Conservation (phyloP, 164 flowering plant species). For the Annona cherimola region DNA sequence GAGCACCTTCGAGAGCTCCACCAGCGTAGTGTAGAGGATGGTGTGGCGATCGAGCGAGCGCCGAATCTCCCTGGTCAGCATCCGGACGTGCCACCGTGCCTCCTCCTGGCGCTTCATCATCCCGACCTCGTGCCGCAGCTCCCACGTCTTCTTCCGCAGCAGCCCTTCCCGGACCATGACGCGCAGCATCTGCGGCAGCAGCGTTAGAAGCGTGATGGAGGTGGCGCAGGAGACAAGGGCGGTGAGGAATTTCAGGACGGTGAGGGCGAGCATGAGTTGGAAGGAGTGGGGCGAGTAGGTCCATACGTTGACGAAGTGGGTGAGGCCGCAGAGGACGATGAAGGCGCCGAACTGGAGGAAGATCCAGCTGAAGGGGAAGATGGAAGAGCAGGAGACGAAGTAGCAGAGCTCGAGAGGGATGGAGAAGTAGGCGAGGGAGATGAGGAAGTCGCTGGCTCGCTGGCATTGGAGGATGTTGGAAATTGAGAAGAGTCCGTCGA, state of each 20-base stretch:
- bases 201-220: slow-evolving; percentile 13
- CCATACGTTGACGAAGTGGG: slow-evolving; percentile 16
- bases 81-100: slow-evolving; percentile 20
- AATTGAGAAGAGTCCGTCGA: slow-evolving; percentile 10
- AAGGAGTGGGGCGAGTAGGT: slow-evolving; percentile 15
- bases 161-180: slow-evolving; percentile 20
- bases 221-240: slow-evolving; percentile 21
- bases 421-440: slow-evolving; percentile 27
- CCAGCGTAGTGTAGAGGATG: slow-evolving; percentile 19
- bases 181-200: slow-evolving; percentile 13
- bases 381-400: slow-evolving; percentile 24
- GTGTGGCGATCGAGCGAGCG: slow-evolving; percentile 15
- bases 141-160: slow-evolving; percentile 17
- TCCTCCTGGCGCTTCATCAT: slow-evolving; percentile 18
- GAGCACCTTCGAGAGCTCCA: slow-evolving; percentile 19
- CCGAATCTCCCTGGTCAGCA: slow-evolving; percentile 19
- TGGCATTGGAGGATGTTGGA: slow-evolving; percentile 20
- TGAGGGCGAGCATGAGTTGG: slow-evolving; percentile 12
- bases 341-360: slow-evolving; percentile 19
- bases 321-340: slow-evolving; percentile 22
- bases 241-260: slow-evolving; percentile 20
- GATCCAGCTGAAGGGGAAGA: slow-evolving; percentile 24
- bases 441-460: slow-evolving; percentile 24
- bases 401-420: slow-evolving; percentile 27
- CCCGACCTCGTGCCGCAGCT: slow-evolving; percentile 17